These are phyloP conservation scores for Flaveria sonorensis DNA, from an alignment of 129 eudicot genomes.

Conservation along the genomic window DNA sequence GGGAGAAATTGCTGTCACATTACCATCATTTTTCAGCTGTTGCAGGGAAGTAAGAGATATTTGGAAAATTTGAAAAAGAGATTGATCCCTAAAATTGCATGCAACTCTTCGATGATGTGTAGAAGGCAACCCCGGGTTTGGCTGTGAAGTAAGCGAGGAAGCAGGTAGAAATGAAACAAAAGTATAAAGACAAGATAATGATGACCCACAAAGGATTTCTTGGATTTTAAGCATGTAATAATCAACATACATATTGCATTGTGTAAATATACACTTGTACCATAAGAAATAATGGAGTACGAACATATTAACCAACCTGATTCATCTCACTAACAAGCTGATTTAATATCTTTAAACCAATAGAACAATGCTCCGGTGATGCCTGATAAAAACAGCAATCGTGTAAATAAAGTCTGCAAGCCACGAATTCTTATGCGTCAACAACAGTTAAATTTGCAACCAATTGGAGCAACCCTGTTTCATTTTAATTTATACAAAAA, in stretches of 20 bases:
- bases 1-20: constrained; percentile 11
- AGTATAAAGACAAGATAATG: constrained; percentile 1
- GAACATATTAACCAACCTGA: constrained; percentile 64
- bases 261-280: not conserved
- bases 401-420: constrained; percentile 27
- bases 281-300: not conserved
- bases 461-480: not conserved
- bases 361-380: constrained; percentile 79
- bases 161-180: not conserved
- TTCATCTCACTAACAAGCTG: constrained; percentile 97
- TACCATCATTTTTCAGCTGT: constrained; percentile 92
- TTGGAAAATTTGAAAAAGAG: constrained; percentile 82
- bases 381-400: constrained; percentile 53
- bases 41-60: constrained; percentile 84
- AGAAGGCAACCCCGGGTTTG: constrained; percentile 93
- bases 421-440: constrained; percentile 14
- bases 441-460: constrained; percentile 7
- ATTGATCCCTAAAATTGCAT: constrained; percentile 84
- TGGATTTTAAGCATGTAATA: not conserved
- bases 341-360: constrained; percentile 91
- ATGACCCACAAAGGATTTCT: not conserved
- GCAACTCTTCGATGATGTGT: constrained; percentile 93
- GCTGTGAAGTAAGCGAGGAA: constrained; percentile 46
- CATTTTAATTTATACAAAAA: not conserved
- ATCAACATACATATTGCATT: constrained; percentile 1